These are phyloP conservation scores for Salix viminalis DNA, from an alignment of 345 rosid species.

Conservation along the genomic window DNA sequence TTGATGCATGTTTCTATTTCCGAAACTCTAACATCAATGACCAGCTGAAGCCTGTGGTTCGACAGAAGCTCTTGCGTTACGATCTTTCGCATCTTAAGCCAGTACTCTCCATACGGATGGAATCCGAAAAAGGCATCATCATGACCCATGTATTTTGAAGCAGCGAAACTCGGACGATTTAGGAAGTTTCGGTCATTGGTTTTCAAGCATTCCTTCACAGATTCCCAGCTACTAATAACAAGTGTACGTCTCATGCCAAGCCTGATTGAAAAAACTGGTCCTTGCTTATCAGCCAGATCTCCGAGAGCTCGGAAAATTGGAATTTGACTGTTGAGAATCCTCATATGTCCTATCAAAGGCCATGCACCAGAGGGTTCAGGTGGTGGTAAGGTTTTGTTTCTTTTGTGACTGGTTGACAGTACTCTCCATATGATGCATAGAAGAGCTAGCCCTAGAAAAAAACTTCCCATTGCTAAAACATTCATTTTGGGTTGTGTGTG, in stretches of 20 bases:
- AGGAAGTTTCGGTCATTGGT: background rate
- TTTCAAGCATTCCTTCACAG: background rate
- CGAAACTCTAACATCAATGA: background rate
- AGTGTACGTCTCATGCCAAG: background rate
- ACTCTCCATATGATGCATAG: too few relatives aligned
- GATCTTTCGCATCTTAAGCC: background rate
- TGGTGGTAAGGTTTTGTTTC: conserved; percentile 8
- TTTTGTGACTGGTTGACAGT: too few relatives aligned
- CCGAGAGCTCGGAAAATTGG: conserved; percentile 42
- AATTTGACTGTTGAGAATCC: conserved; percentile 32
- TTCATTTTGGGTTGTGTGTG: too few relatives aligned
- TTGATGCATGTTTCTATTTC: conserved; percentile 26
- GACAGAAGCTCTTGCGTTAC: background rate
- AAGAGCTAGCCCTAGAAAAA: too few relatives aligned
- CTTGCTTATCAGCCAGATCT: conserved; percentile 3
- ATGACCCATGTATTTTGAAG: background rate
- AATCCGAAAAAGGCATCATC: background rate
- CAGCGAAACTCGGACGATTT: background rate
- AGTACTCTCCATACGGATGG: background rate
- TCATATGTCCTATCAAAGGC: conserved; percentile 67
- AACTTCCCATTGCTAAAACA: too few relatives aligned
- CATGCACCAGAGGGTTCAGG: conserved; percentile 54
- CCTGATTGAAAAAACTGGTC: background rate
- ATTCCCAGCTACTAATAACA: background rate
- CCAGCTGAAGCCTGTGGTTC: background rate